These are phyloP conservation scores for Lachnellula arida DNA, from an alignment of 2,329 filamentous ascomycete genomes.

Conservation along the genomic window DNA sequence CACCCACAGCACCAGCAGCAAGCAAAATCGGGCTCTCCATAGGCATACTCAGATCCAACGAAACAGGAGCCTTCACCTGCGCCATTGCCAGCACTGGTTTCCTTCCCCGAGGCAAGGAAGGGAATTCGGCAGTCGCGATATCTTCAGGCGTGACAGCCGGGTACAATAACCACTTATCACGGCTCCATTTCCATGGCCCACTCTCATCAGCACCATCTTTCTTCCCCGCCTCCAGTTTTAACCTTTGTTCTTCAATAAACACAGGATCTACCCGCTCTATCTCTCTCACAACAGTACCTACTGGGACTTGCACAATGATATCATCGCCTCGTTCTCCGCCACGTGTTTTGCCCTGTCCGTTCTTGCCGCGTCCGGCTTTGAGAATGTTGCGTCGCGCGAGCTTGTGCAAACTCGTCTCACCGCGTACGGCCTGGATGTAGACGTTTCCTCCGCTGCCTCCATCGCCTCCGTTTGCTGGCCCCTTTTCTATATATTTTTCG, in stretches of 20 bases:
- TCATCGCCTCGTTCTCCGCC: constrained; percentile 82
- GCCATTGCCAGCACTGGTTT: constrained; percentile 47
- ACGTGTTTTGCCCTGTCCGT: constrained; percentile 68
- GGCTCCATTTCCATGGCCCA: constrained; percentile 38
- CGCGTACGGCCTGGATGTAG: constrained; percentile 88
- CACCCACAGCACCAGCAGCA: constrained; percentile 81
- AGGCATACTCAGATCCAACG: constrained; percentile 67
- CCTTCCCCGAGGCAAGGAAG: constrained; percentile 49
- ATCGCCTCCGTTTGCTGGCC: constrained; percentile 91
- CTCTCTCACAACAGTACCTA: constrained; percentile 87
- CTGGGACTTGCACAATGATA: constrained; percentile 81
- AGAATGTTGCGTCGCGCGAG: constrained; percentile 71
- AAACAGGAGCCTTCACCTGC: constrained; percentile 69
- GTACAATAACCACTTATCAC: constrained; percentile 81
- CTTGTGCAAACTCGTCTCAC: constrained; percentile 91
- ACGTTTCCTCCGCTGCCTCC: constrained; percentile 87
- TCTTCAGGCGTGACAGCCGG: constrained; percentile 74
- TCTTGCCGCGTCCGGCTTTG: constrained; percentile 69
- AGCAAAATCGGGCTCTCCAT: constrained; percentile 82
- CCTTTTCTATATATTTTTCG: constrained; percentile 83
- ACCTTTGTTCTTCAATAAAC: constrained; percentile 56
- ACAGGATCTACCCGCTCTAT: constrained; percentile 73
- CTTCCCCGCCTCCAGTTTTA: constrained; percentile 35
- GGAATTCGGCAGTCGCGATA: constrained; percentile 55
- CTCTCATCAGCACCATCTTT: constrained; percentile 27